Percentiles rank a stretch among this genome's conserved stretches.
These are phyloP conservation scores for Spathaspora hagerdaliae DNA, from an alignment of 805 yeast species.

Conservation along the genomic window DNA sequence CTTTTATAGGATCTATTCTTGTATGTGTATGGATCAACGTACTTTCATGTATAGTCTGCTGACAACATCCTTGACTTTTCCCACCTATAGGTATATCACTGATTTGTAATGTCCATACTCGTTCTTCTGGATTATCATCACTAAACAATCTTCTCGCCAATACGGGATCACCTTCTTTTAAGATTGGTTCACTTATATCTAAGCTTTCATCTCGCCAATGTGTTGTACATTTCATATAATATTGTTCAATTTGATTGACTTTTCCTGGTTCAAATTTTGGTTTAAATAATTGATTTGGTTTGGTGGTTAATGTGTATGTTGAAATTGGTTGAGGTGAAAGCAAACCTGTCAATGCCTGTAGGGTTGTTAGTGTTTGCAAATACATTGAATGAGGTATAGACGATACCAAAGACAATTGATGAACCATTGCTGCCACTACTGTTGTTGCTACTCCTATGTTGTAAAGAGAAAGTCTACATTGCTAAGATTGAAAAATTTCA, in stretches of 20 bases:
- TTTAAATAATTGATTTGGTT: constrained; percentile 47
- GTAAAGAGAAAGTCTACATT: too few species aligned
- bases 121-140: constrained; percentile 7
- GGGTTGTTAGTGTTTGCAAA: constrained; percentile 42
- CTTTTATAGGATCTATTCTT: constrained; percentile 11
- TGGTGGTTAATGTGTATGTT: constrained; percentile 46
- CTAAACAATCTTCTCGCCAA: constrained; percentile 26
- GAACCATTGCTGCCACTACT: constrained; percentile 38
- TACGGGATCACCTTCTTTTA: constrained; percentile 12
- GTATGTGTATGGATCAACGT: constrained; percentile 50
- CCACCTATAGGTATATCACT: constrained; percentile 79
- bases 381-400: constrained; percentile 39
- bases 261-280: constrained; percentile 56
- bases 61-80: constrained; percentile 54
- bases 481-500: too few species aligned
- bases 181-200: constrained; percentile 24
- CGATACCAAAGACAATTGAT: constrained; percentile 48
- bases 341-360: constrained; percentile 50
- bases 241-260: constrained; percentile 54
- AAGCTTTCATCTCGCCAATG: constrained; percentile 39
- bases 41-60: constrained; percentile 61
- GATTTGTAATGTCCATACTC: constrained; percentile 60
- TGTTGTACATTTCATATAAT: constrained; percentile 46
- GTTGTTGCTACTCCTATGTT: too few species aligned
- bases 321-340: constrained; percentile 41